phyloP scores from a whole-genome alignment of 1,139 yeast genomes.

The Starmera stellimalicola region DNA sequence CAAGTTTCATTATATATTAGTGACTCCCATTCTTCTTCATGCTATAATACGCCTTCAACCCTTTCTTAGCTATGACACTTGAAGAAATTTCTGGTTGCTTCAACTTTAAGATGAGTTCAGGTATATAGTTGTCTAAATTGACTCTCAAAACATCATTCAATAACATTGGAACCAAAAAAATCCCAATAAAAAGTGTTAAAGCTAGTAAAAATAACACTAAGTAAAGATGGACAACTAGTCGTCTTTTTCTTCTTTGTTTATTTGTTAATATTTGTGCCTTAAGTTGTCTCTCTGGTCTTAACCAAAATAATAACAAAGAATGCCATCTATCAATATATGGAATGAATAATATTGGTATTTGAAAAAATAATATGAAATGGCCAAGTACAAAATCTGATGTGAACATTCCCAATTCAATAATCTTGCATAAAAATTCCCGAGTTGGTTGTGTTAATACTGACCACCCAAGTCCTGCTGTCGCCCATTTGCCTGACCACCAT shows the following conservation, averaged over 20 bases:
- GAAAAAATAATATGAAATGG: conserved; percentile 40
- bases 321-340: conserved; percentile 54
- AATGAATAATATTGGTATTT: conserved; percentile 42
- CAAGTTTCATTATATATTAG: too few species aligned
- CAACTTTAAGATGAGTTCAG: conserved; percentile 26
- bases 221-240: conserved; percentile 31
- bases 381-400: conserved; percentile 43
- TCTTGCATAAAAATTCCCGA: conserved; percentile 45
- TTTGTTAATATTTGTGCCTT: conserved; percentile 51
- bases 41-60: conserved; percentile 24
- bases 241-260: conserved; percentile 76
- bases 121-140: conserved; percentile 31
- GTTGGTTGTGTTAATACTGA: conserved; percentile 39
- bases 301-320: conserved; percentile 50
- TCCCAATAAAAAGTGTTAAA: conserved; percentile 21
- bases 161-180: conserved; percentile 32
- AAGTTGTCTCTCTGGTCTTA: conserved; percentile 42
- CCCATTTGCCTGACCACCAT: conserved; percentile 69
- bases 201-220: conserved; percentile 29
- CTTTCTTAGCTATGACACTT: conserved; percentile 24
- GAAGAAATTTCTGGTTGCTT: conserved; percentile 33
- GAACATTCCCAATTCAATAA: conserved; percentile 45
- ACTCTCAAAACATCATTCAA: conserved; percentile 24
- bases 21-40: conserved; percentile 5
- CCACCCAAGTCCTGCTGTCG: conserved; percentile 44